Evolutionary conservation across 257 asterid species (phyloP), one percentile per base, ranked within the genome.

Genomic region (Solanum pinnatisectum): DNA sequence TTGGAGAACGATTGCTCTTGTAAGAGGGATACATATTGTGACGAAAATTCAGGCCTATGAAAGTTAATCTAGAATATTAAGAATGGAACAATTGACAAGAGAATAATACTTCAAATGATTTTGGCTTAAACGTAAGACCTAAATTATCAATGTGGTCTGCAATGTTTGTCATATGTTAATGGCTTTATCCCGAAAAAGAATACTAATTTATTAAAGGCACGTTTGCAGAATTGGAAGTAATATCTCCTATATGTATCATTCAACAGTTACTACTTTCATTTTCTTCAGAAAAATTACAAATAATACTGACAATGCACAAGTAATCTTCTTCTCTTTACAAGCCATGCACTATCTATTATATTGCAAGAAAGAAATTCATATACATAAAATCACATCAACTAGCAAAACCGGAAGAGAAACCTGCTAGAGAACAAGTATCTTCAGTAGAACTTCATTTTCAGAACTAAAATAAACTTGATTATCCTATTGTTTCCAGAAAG

Each of bases 1-100:
- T 96, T 84, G 99, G 99, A 87, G 99, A 95, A 67, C 99, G 96
- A 86, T 97, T 96, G 95, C 98, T 96, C 92, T 97, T 97, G 94
- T 96, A 97, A 77, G 98, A 88, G 39, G 99, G 99, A 91, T 94
- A 97, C 23, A 96, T 90, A 67, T 98, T 95, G 93, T 97, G 99
- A 77, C 99, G 98, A 67, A 97, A 96, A 90, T 94, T 97, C 90
- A 93, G 83, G 90, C 99, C 99, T 97, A 82, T 93, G 93, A 73
- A 90, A 91, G 46, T 44, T 16, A 84, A 37, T 88, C 74, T 87
- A 84, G 30, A 77, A 81, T 81, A 46, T 81, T 81, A 46, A 3
- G 39, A 30, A 46, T 27, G 85, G 85, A 46, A 81, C 68, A 46
- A 81, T 30, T 81, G 68, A 81, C 40, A 81, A 81, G 27, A 81